phyloP scores from a whole-genome alignment of 768 basidiomycete genomes.

The Lentinula sp. region DNA sequence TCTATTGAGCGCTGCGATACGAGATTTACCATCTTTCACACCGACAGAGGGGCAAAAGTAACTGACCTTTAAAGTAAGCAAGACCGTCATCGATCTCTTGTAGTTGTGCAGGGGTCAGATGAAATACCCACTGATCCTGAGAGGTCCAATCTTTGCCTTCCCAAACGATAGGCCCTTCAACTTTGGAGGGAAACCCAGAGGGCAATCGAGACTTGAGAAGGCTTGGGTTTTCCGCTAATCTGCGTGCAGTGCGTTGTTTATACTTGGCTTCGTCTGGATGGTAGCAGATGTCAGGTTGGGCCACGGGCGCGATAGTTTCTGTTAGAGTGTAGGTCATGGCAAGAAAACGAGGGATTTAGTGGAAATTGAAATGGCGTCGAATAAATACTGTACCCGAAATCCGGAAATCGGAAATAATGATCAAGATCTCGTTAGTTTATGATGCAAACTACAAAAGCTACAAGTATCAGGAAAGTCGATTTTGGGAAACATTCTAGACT shows the following conservation, averaged over 20 bases:
- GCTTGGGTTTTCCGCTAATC: conserved; percentile 30
- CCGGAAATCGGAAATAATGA: not conserved
- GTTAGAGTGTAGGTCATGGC: not conserved
- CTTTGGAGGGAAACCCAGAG: conserved; percentile 26
- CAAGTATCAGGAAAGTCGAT: not conserved
- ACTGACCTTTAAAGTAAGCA: conserved; percentile 31
- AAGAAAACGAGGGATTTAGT: not conserved
- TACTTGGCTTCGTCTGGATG: conserved; percentile 35
- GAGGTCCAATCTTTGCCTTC: conserved; percentile 35
- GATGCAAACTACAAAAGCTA: no score
- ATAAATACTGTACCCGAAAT: not conserved
- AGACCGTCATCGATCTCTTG: conserved; percentile 33
- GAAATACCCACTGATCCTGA: conserved; percentile 38
- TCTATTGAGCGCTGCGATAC: conserved; percentile 18
- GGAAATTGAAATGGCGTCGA: not conserved
- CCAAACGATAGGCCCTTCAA: conserved; percentile 38
- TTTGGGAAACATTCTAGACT: not conserved
- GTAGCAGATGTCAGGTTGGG: conserved; percentile 36
- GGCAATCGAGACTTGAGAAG: conserved; percentile 29
- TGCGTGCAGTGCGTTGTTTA: conserved; percentile 27
- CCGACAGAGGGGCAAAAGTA: not conserved
- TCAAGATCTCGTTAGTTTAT: not conserved
- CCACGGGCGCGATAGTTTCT: conserved; percentile 7
- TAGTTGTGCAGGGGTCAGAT: conserved; percentile 25
- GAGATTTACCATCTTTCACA: not conserved